Evolutionary conservation across 1,284 basidiomycete species (phyloP), one percentile per base, ranked within the genome.

Genomic region (Ceratobasidium sp.): DNA sequence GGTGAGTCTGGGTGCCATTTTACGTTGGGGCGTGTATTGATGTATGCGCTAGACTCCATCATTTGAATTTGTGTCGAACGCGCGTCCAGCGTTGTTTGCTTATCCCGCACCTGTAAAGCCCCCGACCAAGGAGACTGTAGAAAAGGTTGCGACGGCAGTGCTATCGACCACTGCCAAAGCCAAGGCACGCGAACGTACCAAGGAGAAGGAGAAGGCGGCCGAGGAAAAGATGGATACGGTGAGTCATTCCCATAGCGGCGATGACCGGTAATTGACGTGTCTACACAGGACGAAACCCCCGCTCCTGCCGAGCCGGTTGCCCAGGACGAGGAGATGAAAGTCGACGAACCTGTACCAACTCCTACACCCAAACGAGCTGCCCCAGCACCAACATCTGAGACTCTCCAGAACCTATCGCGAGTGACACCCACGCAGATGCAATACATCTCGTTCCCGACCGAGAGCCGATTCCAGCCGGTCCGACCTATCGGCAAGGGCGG

Each of bases 91-190:
- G 73, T 79, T 94, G 54, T 97, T 95, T 76, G 94, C 94, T 0
- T 98, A 98, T 79, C 94, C 93, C 6, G 80, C 89, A 13, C 84
- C 86, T 1, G 89, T 87, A 55, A 93, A 93, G 77, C 91, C 94
- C 13, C 92, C 92, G 1, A 92, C 93, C 79, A 95, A 94, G 80
- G 94, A 96, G 80, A 85, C 91, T 1, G 89, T 93, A 43, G 87
- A 91, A 52, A 96, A 96, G 79, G 89, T 95, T 64, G 92, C 92
- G 40, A 90, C 94, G 12, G 96, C 94, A 31, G 94, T 98, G 6
- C 84, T 98, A 45, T 96, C 94, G 5, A 98, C 96, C 0, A 98
- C 95, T 0, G 94, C 93, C 0, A 96, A 94, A 79, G 92, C 92
- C 15, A 93, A 94, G 77, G 94, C 94, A 1, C 85, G 96, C 72